These are phyloP conservation scores for Paspalum notatum DNA, from an alignment of 176 grass and related monocot species.

Conservation along the genomic window DNA sequence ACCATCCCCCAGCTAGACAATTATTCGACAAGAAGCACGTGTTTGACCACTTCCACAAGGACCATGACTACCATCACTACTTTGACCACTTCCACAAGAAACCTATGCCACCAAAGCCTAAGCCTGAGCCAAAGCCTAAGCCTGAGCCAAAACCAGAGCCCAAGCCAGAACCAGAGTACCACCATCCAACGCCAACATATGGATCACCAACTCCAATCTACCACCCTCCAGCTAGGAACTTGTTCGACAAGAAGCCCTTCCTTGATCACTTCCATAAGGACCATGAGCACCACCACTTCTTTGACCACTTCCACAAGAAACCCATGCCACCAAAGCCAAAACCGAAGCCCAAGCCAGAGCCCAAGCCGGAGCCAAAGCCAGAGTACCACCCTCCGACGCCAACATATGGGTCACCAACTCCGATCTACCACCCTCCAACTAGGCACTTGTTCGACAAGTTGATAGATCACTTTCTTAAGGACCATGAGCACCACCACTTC, in stretches of 20 bases:
- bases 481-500: background rate
- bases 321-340: background rate
- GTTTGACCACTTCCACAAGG: background rate
- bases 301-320: slow-evolving; percentile 23
- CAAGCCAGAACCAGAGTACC: background rate
- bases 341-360: background rate
- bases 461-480: background rate
- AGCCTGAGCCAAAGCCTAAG: slow-evolving; percentile 1
- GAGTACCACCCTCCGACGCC: background rate
- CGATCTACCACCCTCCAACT: background rate
- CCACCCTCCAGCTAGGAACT: background rate
- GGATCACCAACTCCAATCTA: background rate
- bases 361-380: background rate
- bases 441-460: background rate
- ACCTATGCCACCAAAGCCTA: background rate
- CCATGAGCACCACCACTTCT: background rate
- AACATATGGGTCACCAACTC: background rate
- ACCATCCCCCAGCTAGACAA: background rate
- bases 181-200: background rate
- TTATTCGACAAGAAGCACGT: background rate
- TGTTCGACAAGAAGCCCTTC: background rate
- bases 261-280: background rate
- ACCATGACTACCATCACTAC: background rate
- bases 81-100: slow-evolving; percentile 22
- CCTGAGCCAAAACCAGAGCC: background rate